phyloP scores from a whole-genome alignment of 225 moss, liverwort and hornwort species.

The Marchantia paleacea region DNA sequence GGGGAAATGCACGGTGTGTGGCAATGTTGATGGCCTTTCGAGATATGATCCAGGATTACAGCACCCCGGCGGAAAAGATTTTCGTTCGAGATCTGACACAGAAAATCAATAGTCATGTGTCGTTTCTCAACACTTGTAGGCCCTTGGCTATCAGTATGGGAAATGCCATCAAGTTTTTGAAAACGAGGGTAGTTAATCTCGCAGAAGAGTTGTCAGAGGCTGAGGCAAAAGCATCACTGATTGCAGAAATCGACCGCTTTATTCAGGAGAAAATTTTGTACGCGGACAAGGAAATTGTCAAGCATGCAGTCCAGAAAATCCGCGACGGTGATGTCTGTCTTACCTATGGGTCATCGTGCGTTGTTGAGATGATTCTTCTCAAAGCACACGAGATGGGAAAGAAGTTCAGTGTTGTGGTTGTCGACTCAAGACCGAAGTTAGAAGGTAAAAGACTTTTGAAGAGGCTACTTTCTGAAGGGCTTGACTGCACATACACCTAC shows the following conservation, averaged over 20 bases:
- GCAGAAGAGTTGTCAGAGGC: constrained; percentile 41
- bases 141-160: constrained; percentile 97
- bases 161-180: constrained; percentile 90
- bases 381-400: constrained; percentile 81
- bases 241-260: constrained; percentile 72
- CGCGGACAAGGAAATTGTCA: constrained; percentile 90
- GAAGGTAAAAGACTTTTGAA: constrained; percentile 71
- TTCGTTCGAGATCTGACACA: constrained; percentile 77
- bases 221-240: constrained; percentile 77
- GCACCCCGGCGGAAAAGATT: constrained; percentile 77
- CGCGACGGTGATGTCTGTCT: constrained; percentile 87
- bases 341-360: constrained; percentile 80
- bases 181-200: constrained; percentile 67
- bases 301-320: constrained; percentile 88
- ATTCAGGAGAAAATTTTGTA: constrained; percentile 84
- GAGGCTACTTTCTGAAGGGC: constrained; percentile 57
- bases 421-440: constrained; percentile 92
- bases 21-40: constrained; percentile 88
- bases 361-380: constrained; percentile 83
- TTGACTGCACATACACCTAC: constrained; percentile 79
- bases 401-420: constrained; percentile 82
- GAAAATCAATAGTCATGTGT: constrained; percentile 85
- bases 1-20: constrained; percentile 90
- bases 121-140: constrained; percentile 88
- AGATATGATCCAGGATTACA: constrained; percentile 79